Evolutionary conservation across 495 filamentous ascomycete genomes (phyloP), one percentile per base, ranked within the genome.

Genomic region (Penicillium ucsense): DNA sequence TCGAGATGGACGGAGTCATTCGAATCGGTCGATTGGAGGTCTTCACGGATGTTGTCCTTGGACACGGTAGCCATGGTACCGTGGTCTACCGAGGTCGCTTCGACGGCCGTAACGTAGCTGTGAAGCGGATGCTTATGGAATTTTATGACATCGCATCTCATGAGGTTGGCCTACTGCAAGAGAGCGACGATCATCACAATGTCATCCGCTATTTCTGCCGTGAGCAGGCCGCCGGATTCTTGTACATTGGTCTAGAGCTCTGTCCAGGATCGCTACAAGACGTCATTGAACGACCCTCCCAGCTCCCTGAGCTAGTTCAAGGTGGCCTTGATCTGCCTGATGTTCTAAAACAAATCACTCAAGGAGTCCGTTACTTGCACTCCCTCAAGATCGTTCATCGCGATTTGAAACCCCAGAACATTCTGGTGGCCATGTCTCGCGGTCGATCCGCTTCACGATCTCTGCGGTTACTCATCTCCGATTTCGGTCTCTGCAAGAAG

Each of bases 401-500:
- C 41, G 92, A 98, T 63, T 74, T 98, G 54, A 98, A 98, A 61
- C 92, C 92, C 1, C 92, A 97, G 56, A 98, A 98, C 55, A 95
- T 97, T 39, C 75, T 98, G 0, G 88, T 95, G 42, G 73, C 67
- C 67, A 80, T 63, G 70, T 69, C 68, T 3, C 64, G 71, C 6
- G 69, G 67, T 8, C 68, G 71, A 33, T 57, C 53, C 1, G 49
- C 61, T 0, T 50, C 59, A 1, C 54, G 56, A 7, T 59, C 65
- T 6, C 53, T 71, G n/a, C 85, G 91, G 10, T 72, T 97, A 4
- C 80, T 97, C 7, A 94, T 98, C 33, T 96, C 94, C 1, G 92
- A 97, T 66, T 98, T 98, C 63, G 92, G 92, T 8, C 78, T 98
- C 12, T 97, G 92, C 66, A 97, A 97, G 75, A 96, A 95, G 59